Evolutionary conservation across 345 rosid species (phyloP), one percentile per base, ranked within the genome.

Genomic region (Odontarrhena argentea): DNA sequence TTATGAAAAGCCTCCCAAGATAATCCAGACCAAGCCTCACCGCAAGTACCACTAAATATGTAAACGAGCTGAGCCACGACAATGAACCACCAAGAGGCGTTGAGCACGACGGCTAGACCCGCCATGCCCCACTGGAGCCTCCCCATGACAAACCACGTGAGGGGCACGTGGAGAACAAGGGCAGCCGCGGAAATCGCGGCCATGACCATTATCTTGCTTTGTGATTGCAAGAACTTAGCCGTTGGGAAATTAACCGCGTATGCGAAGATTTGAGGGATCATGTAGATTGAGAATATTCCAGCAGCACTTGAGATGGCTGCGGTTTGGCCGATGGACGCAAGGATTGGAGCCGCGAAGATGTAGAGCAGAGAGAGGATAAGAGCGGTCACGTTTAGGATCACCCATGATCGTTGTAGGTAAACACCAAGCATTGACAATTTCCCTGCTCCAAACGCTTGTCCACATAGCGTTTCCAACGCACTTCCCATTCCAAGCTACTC

Each of bases 401-500:
- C 65, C 98, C 96, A 93, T 14, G 98, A 93, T 65, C 98, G 80
- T 57, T 93, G 97, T 77, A 93, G 81, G 70, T 93, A 93, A 14
- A 90, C 67, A 46, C 98, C 98, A 1, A 93, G 77, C 98, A 90
- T 93, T 28, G 89, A 92, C 0, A 86, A 13, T 67, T 86, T 87
- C 4, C 94, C 87, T 0, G 96, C 98, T 32, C 97, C 98, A 60
- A 68, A 85, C 13, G 97, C 98, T 74, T 93, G 98, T 5, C 98
- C 98, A 68, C 97, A 90, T 26, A 90, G 78, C 14, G 98, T 93
- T 77, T 93, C 97, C 6, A 93, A 85, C 28, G 98, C 94, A 55
- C 98, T 93, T 64, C 98, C 98, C 98, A 93, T 93, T 18, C 98
- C 98, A 41, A 93, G 82, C 98, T 92, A 74, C 7, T 68, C n/a